Evolutionary conservation across 371 early-diverging fungal genomes (phyloP), one percentile per base, ranked within the genome.

Genomic region (Mycotypha africana): DNA sequence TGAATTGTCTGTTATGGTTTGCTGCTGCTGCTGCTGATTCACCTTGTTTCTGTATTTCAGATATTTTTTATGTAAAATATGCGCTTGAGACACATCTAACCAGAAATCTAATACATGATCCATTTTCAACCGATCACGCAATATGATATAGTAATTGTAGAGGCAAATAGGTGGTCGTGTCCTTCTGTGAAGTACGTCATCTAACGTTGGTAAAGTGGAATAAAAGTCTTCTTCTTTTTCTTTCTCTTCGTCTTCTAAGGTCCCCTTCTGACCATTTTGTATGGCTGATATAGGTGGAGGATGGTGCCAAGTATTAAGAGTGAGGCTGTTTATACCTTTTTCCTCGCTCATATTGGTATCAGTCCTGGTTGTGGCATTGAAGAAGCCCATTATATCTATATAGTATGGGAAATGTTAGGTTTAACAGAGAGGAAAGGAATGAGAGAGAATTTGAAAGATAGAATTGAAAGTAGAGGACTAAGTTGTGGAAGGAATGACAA

Each of bases 101-200:
- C 81, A 84, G 47, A 84, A 84, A 59, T 84, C 85, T 14, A 84
- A 53, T 28, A 80, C 53, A 25, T 65, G 72, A 17, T 74, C 76
- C 5, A 75, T 47, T 14, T 60, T 63, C 21, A 79, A 57, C 33
- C 69, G 47, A 39, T 84, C 82, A 35, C 82, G 66, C 59, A 84
- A 60, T 22, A 76, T 77, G 16, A 84, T 65, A 40, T 84, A 84
- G 42, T 75, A 82, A 43, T 82, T 82, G 51, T 76, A 84, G 14
- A 84, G 56, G 45, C 82, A 84, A 1, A 84, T 77, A 1, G 85
- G 85, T 22, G 85, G 85, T 19, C 65, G 66, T 10, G 75, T 81
- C 45, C 78, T 74, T 19, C 85, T 63, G 25, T 67, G 53, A 1
- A 84, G 61, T 2, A 84, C 79, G 41, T 81, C 72, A 43, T 77